Base-by-base conservation (phyloP, 2,329 filamentous ascomycete genomes). In the Xylariales sp. region DNA sequence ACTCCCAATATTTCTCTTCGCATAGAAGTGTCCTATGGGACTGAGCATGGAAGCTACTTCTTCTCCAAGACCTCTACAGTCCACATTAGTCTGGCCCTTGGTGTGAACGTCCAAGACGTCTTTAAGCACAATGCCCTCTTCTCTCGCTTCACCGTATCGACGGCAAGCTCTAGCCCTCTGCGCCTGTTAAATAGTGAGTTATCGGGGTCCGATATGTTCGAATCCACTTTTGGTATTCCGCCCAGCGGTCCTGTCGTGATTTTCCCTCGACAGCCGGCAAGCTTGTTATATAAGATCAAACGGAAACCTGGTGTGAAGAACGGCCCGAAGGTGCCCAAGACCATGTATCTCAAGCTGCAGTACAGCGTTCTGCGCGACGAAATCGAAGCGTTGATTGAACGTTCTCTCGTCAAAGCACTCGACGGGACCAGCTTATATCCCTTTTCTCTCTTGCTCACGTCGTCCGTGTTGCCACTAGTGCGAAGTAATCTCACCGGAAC, bases 41-140 rank as follows among this genome's bases (percentile, higher is more conserved):
- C 92, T 0, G 83, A 88, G 0, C 81, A 87, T 2, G 91, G 90
- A 2, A 83, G 82, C 7, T 92, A 93, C 71, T 83, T 85, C 62
- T 91, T 90, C 76, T 86, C 88, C 16, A 87, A 86, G 16, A 84
- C 85, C 7, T 86, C 87, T 23, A 87, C 85, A 3, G 84, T 97
- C 23, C 86, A 90, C 2, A 91, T 96, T 1, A 87, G 91, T 0
- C 83, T 99, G 4, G 93, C 93, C 0, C 85, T 99, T 3, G 94
- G 95, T 3, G 96, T 99, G 69, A 98, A 98, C 72, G 96, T 99
- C 5, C 94, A 98, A 75, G 96, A 99, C 74, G 89, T 97, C 34
- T 98, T 98, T 83, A 97, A 97, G 77, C 89, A 93, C 70, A 83
- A 89, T 7, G 86, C 89, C 0, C 84, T 98, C 0, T 96, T 96